These are phyloP conservation scores for Acaromyces ingoldii DNA, from an alignment of 1,284 basidiomycete genomes.

Conservation along the genomic window DNA sequence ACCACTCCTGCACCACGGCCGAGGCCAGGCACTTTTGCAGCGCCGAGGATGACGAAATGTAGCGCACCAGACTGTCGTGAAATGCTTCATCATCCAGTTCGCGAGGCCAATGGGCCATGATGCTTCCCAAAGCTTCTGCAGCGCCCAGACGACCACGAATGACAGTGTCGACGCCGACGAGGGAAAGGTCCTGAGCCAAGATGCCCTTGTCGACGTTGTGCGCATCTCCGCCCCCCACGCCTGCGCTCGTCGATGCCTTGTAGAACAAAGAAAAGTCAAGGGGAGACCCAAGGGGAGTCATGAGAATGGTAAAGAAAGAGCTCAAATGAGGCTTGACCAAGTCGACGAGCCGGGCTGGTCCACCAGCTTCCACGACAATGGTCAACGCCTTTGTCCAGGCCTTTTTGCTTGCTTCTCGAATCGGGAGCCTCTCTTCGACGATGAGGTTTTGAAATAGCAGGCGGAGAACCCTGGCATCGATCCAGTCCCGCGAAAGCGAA, in stretches of 20 bases:
- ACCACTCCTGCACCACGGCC: conserved; percentile 89
- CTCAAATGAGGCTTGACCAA: not conserved
- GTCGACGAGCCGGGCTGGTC: not conserved
- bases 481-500: conserved; percentile 75
- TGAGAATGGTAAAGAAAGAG: conserved; percentile 63
- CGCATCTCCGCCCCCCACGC: conserved; percentile 56
- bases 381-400: conserved; percentile 73
- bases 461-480: conserved; percentile 69
- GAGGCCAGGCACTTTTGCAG: conserved; percentile 81
- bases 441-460: conserved; percentile 92
- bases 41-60: conserved; percentile 80
- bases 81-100: conserved; percentile 26
- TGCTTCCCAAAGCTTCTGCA: conserved; percentile 71
- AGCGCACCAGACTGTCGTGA: conserved; percentile 67
- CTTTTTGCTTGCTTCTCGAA: conserved; percentile 71
- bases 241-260: conserved; percentile 53
- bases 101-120: conserved; percentile 66
- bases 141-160: conserved; percentile 76
- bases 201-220: conserved; percentile 96
- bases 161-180: conserved; percentile 74
- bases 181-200: conserved; percentile 80
- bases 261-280: conserved; percentile 71
- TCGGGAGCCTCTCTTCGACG: conserved; percentile 80
- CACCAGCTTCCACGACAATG: conserved; percentile 17
- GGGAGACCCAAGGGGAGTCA: conserved; percentile 82